Evolutionary conservation across 768 basidiomycete genomes (phyloP), one percentile per base, ranked within the genome.

Genomic region (Boletales sp.): DNA sequence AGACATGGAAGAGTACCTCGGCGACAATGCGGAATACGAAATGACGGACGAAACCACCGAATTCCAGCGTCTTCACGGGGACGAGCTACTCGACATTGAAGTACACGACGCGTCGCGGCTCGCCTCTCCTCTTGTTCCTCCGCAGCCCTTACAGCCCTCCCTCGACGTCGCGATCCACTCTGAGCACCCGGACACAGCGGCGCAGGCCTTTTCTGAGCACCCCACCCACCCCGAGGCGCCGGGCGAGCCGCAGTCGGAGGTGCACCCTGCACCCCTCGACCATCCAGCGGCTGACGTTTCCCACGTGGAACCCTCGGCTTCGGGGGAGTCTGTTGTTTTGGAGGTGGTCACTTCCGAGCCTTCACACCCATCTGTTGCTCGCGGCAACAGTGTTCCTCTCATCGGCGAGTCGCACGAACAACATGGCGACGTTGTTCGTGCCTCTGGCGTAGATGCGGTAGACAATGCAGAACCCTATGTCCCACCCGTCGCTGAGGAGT

Each of bases 1-100:
- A 40, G 84, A 86, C 51, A 86, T 86, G 84, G 81, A 82, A 47
- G 70, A 75, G 42, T 75, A 77, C 49, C 68, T 74, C 7, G 71
- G 59, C 34, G 77, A 73, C 36, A 69, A 74, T 56, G 62, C 65
- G 36, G 84, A 85, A 65, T 85, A 80, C 54, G 68, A 69, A 51
- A 69, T 69, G 69, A 58, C 56, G 11, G 69, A 69, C 46, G 68
- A 68, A 59, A 70, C 64, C 14, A 53, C 46, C 15, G 64, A 58
- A 49, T 69, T 47, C 48, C 56, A 47, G 3, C 58, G 58, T 21
- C 45, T 39, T 38, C 55, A 46, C 43, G 56, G 51, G 42, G 54
- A 55, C 42, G 72, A 74, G 35, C 55, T 63, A 31, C 57, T 65
- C 10, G 74, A 76, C 51, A 59, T 74, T 46, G 74, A 76, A 52